Percentiles rank a stretch among this genome's conserved stretches.
Conservation (phyloP, 176 grass and related monocot species). For the Zizania latifolia region DNA sequence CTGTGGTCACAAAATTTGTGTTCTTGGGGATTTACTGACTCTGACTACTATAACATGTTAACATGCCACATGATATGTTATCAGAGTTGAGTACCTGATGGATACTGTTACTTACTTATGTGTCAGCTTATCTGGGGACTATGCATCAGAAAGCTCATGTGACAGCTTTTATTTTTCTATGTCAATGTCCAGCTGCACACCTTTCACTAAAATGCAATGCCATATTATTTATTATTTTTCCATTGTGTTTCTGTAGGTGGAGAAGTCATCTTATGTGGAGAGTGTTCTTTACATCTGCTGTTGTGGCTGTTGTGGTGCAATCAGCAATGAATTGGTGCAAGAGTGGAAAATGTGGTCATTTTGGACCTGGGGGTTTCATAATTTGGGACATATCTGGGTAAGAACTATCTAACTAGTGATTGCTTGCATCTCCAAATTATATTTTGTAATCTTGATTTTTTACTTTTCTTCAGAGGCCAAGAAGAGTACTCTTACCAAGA, state of each 20-base stretch:
- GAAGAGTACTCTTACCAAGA: conserved; percentile 99
- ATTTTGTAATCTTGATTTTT: conserved; percentile 39
- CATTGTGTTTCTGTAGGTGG: conserved; percentile 64
- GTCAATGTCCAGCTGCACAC: background rate
- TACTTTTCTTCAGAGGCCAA: conserved; percentile 68
- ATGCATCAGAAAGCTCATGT: background rate
- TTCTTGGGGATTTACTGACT: background rate
- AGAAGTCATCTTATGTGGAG: conserved; percentile 99
- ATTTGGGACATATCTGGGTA: conserved; percentile 99
- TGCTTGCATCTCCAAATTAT: conserved; percentile 9
- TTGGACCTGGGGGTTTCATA: conserved; percentile 97
- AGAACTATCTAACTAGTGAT: background rate
- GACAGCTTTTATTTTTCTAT: background rate
- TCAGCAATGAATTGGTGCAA: conserved; percentile 95
- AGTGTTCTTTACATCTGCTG: conserved; percentile 99
- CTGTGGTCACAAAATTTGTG: background rate
- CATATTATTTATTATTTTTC: conserved; percentile 22
- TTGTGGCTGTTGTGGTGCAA: conserved; percentile 89
- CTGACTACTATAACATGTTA: background rate
- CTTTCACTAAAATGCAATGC: conserved; percentile 5
- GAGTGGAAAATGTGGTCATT: conserved; percentile 97
- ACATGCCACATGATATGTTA: background rate
- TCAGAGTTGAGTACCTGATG: background rate
- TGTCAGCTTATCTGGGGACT: background rate
- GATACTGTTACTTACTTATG: background rate